These are phyloP conservation scores for Podosphaera xanthii DNA, from an alignment of 2,329 filamentous ascomycete species.

Conservation along the genomic window DNA sequence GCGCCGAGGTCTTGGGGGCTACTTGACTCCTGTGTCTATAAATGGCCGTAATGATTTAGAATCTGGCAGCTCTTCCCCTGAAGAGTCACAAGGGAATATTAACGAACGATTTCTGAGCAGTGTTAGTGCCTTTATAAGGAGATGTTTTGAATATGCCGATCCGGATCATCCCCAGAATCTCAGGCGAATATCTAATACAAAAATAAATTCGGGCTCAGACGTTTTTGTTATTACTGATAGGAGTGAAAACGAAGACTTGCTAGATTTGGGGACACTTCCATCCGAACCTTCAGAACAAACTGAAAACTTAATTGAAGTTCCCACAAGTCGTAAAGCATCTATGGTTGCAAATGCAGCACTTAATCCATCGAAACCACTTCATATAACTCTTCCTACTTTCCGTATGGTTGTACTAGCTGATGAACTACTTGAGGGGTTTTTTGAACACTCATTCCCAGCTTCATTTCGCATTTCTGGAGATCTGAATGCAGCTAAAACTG, in stretches of 20 bases:
- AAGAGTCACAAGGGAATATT: constrained; percentile 29
- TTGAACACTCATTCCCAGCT: constrained; percentile 82
- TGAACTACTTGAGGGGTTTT: constrained; percentile 88
- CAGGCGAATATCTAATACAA: constrained; percentile 16
- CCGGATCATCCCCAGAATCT: constrained; percentile 55
- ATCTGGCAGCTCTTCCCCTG: constrained; percentile 16
- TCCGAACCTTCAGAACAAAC: constrained; percentile 6
- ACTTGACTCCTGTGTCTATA: constrained; percentile 40
- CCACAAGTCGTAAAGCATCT: constrained; percentile 27
- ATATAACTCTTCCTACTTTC: constrained; percentile 93
- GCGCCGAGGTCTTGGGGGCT: constrained; percentile 60
- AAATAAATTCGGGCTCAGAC: constrained; percentile 18
- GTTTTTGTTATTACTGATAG: constrained; percentile 61
- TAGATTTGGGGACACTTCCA: constrained; percentile 27
- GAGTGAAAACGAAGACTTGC: constrained; percentile 37
- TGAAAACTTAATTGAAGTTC: background rate
- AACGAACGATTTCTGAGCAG: constrained; percentile 83
- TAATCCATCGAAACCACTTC: constrained; percentile 76
- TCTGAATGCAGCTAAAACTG: constrained; percentile 18
- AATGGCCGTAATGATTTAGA: constrained; percentile 26
- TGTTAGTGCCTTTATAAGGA: constrained; percentile 82
- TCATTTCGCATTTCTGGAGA: constrained; percentile 72
- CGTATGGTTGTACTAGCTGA: constrained; percentile 96
- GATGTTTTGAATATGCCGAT: constrained; percentile 96
- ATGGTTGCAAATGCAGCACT: constrained; percentile 73